These are phyloP conservation scores for Aurantiochytrium sp. DNA, from an alignment of 108 stramenopile genomes.

Conservation along the genomic window DNA sequence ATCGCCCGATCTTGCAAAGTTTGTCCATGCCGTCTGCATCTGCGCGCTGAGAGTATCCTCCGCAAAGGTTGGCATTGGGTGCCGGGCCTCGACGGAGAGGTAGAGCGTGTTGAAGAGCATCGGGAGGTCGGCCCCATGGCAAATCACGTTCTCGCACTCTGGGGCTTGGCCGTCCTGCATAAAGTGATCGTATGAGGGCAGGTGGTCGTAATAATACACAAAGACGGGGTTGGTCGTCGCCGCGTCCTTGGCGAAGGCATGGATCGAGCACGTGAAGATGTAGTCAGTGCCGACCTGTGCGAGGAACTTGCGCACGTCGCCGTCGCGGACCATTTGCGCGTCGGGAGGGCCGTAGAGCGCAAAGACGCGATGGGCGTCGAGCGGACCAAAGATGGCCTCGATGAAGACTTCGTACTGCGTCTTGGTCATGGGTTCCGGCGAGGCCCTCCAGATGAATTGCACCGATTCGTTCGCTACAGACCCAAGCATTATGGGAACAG, in stretches of 20 bases:
- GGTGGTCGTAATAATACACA: conserved; percentile 29
- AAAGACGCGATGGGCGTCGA: background rate
- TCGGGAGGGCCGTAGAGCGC: background rate
- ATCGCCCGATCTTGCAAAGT: background rate
- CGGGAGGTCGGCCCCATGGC: conserved; percentile 33
- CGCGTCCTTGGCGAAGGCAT: background rate
- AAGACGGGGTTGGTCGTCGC: background rate
- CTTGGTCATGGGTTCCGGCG: background rate
- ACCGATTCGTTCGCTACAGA: conserved; percentile 29
- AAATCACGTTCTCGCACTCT: background rate
- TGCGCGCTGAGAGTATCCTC: background rate
- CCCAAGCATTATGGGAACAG: background rate
- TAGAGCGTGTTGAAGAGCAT: conserved; percentile 11
- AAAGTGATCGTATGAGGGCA: background rate
- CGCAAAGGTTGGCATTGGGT: background rate
- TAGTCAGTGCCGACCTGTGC: conserved; percentile 20
- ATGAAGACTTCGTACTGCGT: conserved; percentile 20
- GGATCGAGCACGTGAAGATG: conserved; percentile 32
- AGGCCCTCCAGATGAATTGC: conserved; percentile 21
- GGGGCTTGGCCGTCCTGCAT: background rate
- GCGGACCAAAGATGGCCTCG: background rate
- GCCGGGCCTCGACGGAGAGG: background rate
- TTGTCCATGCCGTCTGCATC: background rate
- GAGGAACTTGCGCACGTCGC: background rate
- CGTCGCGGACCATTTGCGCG: background rate